Conservation (phyloP, 371 early-diverging fungal species). For the Mortierella sp. region DNA sequence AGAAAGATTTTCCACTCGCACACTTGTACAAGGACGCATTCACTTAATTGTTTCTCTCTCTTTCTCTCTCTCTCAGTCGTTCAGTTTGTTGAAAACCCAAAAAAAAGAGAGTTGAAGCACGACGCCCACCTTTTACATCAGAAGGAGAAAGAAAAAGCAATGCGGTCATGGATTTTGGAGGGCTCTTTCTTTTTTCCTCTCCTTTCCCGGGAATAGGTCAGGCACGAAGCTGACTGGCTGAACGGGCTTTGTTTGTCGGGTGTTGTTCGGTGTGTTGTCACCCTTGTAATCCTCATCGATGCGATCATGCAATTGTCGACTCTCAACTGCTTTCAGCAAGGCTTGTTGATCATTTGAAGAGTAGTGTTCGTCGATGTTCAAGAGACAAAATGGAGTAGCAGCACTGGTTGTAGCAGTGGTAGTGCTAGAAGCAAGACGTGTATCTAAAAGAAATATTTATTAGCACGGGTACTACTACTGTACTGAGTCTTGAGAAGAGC, state of each 20-base stretch:
- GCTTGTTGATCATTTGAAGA: not conserved
- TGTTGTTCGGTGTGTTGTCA: not conserved
- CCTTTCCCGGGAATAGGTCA: not conserved
- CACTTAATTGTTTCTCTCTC: too few species aligned
- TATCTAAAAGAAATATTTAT: not conserved
- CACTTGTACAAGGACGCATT: too few species aligned
- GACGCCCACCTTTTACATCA: conserved; percentile 10
- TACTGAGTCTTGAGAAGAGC: too few species aligned
- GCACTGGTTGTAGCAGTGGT: not conserved
- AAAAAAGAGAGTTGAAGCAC: not conserved
- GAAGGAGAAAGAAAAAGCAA: not conserved
- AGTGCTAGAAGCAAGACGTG: not conserved
- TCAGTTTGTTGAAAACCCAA: not conserved
- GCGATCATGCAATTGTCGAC: not conserved
- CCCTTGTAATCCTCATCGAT: not conserved
- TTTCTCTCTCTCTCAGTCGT: not conserved
- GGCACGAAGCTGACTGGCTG: not conserved
- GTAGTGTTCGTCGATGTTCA: not conserved
- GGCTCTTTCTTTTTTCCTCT: not conserved
- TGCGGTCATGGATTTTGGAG: not conserved
- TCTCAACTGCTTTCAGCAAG: not conserved
- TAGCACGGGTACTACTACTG: not conserved
- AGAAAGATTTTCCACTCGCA: too few species aligned
- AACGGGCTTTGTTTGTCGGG: not conserved
- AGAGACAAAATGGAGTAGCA: not conserved